Base-by-base conservation (phyloP, 805 yeast species). In the Metschnikowia cerradonensis region DNA sequence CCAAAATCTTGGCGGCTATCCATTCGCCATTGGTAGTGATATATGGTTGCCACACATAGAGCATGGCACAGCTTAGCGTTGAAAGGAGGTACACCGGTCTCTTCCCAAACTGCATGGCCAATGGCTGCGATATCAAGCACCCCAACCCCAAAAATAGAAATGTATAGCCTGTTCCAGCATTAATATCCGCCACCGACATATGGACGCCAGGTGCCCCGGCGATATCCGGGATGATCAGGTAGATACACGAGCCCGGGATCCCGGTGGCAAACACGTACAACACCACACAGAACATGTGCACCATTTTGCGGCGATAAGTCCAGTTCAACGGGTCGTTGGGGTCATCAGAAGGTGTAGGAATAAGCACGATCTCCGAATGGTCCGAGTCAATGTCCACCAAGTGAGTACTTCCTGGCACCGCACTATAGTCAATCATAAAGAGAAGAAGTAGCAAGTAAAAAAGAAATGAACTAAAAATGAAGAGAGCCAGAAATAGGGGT, bases 251-350 rank as follows among this genome's bases (percentile, higher is more conserved):
- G 19, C 59, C 57, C 4, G 59, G 57, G 23, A 55, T 49, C 47
- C 82, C 82, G 1, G 75, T 73, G 33, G 75, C 72, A 47, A 70
- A 69, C 4, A 75, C 71, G 26, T 52, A 57, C 15, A 60, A 45
- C 26, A 60, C 56, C 47, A 74, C 62, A 57, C 81, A 76, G 43
- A 76, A 67, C 47, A 79, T 66, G 39, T 76, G 73, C 34, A 77
- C 41, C 65, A 68, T 63, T 59, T 83, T 83, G 45, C 86, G 72
- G 36, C 60, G 54, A 22, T 59, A 63, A 1, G 79, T 49, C 90
- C 90, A 85, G 59, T 82, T 83, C 49, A 85, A 67, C 1, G 90
- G 90, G 59, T 85, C 90, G 56, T 84, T 80, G 6, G 88, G 86
- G 53, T 83, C 83, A 47, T 77, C 80, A 0, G 86, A 76, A 1